These are phyloP conservation scores for Trichosporon coremiiforme DNA, from an alignment of 1,284 basidiomycete genomes.

Conservation along the genomic window DNA sequence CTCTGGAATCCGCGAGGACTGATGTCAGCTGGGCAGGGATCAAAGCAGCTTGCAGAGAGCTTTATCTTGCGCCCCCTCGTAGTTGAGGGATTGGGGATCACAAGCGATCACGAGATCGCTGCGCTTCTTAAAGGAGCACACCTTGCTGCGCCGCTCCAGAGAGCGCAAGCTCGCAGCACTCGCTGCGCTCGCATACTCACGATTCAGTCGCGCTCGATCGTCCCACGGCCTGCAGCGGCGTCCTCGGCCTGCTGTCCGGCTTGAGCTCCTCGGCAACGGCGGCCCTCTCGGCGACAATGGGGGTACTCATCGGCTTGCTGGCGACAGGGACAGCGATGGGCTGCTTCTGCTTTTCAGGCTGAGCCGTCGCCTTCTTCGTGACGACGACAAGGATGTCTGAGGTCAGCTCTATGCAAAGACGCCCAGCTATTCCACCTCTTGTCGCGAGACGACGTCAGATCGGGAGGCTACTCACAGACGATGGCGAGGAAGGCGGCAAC, in stretches of 20 bases:
- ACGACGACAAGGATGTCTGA: slow-evolving; percentile 2
- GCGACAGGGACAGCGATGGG: slow-evolving; percentile 4
- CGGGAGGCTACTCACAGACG: neutral
- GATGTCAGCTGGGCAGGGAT: slow-evolving; percentile 3
- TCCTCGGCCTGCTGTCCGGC: slow-evolving; percentile 1
- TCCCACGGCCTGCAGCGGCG: neutral
- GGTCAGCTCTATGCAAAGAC: neutral
- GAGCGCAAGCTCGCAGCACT: no score
- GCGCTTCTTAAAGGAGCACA: neutral
- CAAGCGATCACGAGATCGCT: neutral
- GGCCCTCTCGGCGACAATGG: neutral
- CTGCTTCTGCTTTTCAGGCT: neutral
- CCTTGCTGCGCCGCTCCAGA: no score
- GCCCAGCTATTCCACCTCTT: no score
- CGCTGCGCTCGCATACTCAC: neutral
- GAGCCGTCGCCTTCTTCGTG: neutral
- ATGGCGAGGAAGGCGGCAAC: slow-evolving; percentile 6
- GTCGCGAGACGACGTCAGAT: no score
- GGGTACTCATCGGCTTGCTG: neutral
- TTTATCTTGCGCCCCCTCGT: no score
- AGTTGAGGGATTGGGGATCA: no score
- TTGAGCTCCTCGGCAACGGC: neutral
- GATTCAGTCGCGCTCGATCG: neutral
- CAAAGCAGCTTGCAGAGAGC: no score
- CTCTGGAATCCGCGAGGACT: slow-evolving; percentile 13